These are phyloP conservation scores for Quercus phellos DNA, from an alignment of 331 rosid genomes.

Conservation along the genomic window DNA sequence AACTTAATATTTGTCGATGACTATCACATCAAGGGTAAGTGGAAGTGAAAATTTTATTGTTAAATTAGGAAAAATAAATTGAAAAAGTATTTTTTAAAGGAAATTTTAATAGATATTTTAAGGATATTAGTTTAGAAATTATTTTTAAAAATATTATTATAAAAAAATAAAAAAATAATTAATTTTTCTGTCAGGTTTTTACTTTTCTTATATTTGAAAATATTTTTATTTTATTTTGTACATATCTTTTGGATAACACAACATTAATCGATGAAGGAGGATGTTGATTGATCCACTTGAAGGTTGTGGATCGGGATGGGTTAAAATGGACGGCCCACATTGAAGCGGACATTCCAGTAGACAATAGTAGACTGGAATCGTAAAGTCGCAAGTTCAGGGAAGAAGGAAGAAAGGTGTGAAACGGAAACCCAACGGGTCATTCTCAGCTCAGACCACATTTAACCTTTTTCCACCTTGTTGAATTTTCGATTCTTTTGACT, in stretches of 20 bases:
- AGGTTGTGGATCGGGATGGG: neutral
- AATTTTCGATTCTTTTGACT: no score
- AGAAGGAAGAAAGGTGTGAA: no score
- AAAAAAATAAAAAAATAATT: no score
- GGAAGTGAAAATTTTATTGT: no score
- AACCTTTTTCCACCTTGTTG: neutral
- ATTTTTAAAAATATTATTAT: no score
- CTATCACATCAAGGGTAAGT: accelerated
- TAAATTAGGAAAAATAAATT: no score
- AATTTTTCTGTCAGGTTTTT: accelerated
- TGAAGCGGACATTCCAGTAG: neutral
- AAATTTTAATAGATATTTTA: accelerated
- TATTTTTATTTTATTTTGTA: no score
- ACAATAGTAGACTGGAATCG: neutral
- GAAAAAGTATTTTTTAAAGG: accelerated
- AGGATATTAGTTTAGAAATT: accelerated
- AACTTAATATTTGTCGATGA: accelerated
- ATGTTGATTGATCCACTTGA: neutral
- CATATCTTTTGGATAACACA: no score
- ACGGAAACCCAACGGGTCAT: no score
- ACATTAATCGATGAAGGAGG: no score
- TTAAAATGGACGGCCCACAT: neutral
- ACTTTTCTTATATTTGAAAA: accelerated
- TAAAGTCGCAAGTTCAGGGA: neutral
- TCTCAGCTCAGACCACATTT: no score